phyloP scores from a whole-genome alignment of 768 basidiomycete genomes.

The Hydnomerulius pinastri region DNA sequence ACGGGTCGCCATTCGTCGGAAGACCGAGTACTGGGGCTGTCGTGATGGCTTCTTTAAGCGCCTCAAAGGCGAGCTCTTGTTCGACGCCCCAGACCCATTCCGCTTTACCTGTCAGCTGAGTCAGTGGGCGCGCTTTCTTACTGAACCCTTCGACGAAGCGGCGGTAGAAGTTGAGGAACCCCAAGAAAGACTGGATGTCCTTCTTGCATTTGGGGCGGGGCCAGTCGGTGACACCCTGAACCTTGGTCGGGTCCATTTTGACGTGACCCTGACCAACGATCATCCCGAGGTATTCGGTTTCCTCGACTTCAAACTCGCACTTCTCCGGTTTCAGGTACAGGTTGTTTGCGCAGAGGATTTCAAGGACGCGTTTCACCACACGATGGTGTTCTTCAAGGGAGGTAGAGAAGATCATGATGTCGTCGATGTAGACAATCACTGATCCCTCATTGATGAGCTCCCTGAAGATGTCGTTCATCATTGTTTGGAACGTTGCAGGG shows the following conservation, averaged over 20 bases:
- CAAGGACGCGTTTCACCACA: too few relatives aligned
- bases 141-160: slow-evolving; percentile 38
- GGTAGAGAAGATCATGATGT: too few relatives aligned
- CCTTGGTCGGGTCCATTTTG: slow-evolving; percentile 5
- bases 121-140: slow-evolving; percentile 29
- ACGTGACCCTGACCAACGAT: slow-evolving; percentile 26
- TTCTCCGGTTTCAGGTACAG: too few relatives aligned
- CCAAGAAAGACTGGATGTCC: slow-evolving; percentile 43
- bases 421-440: too few relatives aligned
- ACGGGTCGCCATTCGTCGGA: slow-evolving; percentile 10
- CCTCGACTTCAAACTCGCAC: too few relatives aligned
- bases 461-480: too few relatives aligned
- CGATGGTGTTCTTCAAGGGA: too few relatives aligned
- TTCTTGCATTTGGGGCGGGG: slow-evolving; percentile 17
- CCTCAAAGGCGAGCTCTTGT: slow-evolving; percentile 25
- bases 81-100: slow-evolving; percentile 28
- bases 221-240: slow-evolving; percentile 3
- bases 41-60: slow-evolving; percentile 28
- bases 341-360: too few relatives aligned
- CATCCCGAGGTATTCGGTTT: slow-evolving; percentile 34
- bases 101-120: slow-evolving; percentile 27
- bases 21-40: slow-evolving; percentile 31
- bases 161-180: slow-evolving; percentile 42
- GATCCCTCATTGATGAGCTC: too few relatives aligned
- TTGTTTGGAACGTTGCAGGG: too few relatives aligned